phyloP scores from a whole-genome alignment of 2,329 filamentous ascomycete species.

The Aurifilum marmelostoma region DNA sequence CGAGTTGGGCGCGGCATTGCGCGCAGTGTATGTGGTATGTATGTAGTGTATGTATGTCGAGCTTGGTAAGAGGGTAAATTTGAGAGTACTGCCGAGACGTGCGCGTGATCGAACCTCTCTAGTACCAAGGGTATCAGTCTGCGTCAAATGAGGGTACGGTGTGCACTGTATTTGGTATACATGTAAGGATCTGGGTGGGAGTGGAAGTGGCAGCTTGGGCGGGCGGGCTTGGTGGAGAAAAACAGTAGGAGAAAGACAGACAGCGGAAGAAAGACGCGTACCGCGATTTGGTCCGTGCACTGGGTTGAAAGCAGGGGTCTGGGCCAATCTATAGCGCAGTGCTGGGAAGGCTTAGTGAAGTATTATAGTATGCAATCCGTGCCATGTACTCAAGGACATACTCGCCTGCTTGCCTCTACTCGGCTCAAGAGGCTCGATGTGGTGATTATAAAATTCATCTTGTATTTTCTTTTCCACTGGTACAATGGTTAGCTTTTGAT shows the following conservation, averaged over 20 bases:
- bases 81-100: slow-evolving; percentile 6
- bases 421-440: not conserved
- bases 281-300: slow-evolving; percentile 28
- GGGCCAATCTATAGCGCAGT: too few species aligned
- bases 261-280: slow-evolving; percentile 20
- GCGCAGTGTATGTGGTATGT: not conserved
- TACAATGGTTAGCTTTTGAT: not conserved
- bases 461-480: not conserved
- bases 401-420: too few species aligned
- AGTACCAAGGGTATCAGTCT: slow-evolving; percentile 4
- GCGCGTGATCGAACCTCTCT: not conserved
- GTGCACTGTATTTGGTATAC: slow-evolving; percentile 5
- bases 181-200: slow-evolving; percentile 15
- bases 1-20: slow-evolving; percentile 39
- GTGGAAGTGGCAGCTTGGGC: slow-evolving; percentile 21
- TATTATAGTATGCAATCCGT: not conserved
- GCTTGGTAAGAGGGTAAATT: not conserved
- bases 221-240: slow-evolving; percentile 23
- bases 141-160: slow-evolving; percentile 21
- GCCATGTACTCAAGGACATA: too few species aligned
- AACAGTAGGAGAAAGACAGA: slow-evolving; percentile 19
- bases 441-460: not conserved
- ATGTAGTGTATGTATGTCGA: not conserved
- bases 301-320: not conserved
- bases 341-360: not conserved